These are phyloP conservation scores for Penicillium riverlandense DNA, from an alignment of 495 filamentous ascomycete genomes.

Conservation along the genomic window DNA sequence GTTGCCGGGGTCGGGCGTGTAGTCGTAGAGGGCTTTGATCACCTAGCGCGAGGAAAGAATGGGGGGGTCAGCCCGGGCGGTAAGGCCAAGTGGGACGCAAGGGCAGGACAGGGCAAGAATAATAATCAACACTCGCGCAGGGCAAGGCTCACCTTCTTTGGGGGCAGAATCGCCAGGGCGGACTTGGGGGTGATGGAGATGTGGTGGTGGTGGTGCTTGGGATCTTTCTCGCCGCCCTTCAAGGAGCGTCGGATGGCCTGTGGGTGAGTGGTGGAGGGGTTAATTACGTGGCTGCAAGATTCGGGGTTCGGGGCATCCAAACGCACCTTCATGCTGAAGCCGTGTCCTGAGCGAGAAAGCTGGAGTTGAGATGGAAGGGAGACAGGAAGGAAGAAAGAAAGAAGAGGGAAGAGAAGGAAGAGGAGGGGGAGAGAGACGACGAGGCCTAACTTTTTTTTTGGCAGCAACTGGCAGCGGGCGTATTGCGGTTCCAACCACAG, in stretches of 20 bases:
- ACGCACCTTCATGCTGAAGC: slow-evolving; percentile 21
- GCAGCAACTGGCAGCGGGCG: not conserved
- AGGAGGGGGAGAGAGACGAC: slow-evolving; percentile 4
- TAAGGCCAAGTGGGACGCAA: slow-evolving; percentile 8
- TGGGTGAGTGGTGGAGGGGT: not conserved
- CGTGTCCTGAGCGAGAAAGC: not conserved
- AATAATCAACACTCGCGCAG: slow-evolving; percentile 3
- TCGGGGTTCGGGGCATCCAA: too few relatives aligned
- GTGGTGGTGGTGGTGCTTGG: slow-evolving; percentile 66
- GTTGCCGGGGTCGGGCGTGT: slow-evolving; percentile 59
- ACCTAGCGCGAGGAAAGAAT: slow-evolving; percentile 50
- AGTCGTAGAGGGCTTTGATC: slow-evolving; percentile 94
- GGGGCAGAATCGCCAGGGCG: slow-evolving; percentile 89
- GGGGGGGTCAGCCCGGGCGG: slow-evolving; percentile 6
- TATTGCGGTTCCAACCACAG: slow-evolving; percentile 19
- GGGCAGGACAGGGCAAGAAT: slow-evolving; percentile 1
- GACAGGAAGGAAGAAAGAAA: slow-evolving; percentile 1
- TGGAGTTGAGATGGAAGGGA: not conserved
- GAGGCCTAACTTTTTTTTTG: not conserved
- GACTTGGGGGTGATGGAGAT: slow-evolving; percentile 88
- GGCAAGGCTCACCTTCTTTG: slow-evolving; percentile 71
- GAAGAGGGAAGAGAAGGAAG: slow-evolving; percentile 3
- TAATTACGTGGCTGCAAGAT: too few relatives aligned
- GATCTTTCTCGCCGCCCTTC: slow-evolving; percentile 70
- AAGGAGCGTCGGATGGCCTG: slow-evolving; percentile 80